Conservation (phyloP, 2,329 filamentous ascomycete genomes). For the Dothidotthia symphoricarpi region DNA sequence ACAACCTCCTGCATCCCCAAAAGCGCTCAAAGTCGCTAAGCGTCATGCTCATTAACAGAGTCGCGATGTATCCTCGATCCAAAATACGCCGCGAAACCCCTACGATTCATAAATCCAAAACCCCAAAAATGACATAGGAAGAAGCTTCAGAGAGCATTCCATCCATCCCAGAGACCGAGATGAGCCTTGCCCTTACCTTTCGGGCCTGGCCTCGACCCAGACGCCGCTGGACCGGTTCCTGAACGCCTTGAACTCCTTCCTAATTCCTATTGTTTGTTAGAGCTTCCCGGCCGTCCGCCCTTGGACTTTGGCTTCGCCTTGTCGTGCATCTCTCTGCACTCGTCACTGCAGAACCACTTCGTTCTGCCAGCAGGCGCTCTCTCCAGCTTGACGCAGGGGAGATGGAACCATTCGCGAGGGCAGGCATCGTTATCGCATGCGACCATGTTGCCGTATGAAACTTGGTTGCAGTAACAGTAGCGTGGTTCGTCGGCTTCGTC, state of each 20-base stretch:
- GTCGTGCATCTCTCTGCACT: conserved; percentile 36
- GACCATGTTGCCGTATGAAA: conserved; percentile 66
- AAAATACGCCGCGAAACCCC: conserved; percentile 17
- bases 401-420: conserved; percentile 66
- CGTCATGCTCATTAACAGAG: conserved; percentile 13
- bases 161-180: conserved; percentile 38
- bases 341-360: conserved; percentile 44
- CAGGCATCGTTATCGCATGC: conserved; percentile 66
- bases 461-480: conserved; percentile 65
- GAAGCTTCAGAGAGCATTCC: conserved; percentile 37
- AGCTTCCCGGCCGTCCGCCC: conserved; percentile 37
- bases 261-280: conserved; percentile 43
- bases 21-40: conserved; percentile 6
- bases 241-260: conserved; percentile 42
- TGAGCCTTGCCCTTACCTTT: conserved; percentile 37
- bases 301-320: conserved; percentile 36
- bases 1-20: conserved; percentile 9
- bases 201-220: conserved; percentile 31
- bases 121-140: conserved; percentile 26
- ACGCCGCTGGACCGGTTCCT: conserved; percentile 27
- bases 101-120: too few species aligned
- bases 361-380: conserved; percentile 53
- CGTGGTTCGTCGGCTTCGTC: conserved; percentile 53
- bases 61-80: conserved; percentile 10
- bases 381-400: conserved; percentile 61